Percentiles rank a stretch among this genome's conserved stretches.
phyloP scores from a whole-genome alignment of 495 filamentous ascomycete species.

The Penicillium herquei region DNA sequence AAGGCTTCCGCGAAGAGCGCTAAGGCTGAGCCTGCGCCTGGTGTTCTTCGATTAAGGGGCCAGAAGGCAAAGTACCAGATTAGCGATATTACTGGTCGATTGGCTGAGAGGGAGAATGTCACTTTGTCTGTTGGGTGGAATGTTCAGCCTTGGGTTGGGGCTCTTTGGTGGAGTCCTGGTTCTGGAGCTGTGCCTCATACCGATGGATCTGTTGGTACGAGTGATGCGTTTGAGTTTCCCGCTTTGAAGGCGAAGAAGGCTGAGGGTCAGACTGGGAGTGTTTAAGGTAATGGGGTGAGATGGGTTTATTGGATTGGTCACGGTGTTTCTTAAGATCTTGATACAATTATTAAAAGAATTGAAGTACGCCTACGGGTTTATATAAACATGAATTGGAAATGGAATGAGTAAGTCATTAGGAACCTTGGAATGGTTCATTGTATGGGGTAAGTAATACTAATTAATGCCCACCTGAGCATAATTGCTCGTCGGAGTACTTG shows the following conservation, averaged over 20 bases:
- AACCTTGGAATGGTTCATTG: too few relatives aligned
- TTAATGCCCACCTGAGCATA: too few relatives aligned
- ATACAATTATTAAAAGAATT: background rate
- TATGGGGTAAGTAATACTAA: too few relatives aligned
- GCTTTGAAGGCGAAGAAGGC: constrained; percentile 56
- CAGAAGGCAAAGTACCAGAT: constrained; percentile 92
- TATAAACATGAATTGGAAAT: too few relatives aligned
- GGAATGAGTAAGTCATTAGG: too few relatives aligned
- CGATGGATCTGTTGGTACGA: constrained; percentile 62
- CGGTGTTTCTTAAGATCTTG: background rate
- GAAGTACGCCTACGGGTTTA: too few relatives aligned
- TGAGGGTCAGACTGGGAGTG: constrained; percentile 12
- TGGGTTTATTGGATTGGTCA: background rate
- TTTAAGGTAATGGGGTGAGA: constrained; percentile 2
- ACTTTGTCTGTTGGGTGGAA: constrained; percentile 84
- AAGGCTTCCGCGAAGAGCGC: constrained; percentile 17
- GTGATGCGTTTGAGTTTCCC: constrained; percentile 71
- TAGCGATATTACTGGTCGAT: constrained; percentile 74
- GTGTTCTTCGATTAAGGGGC: constrained; percentile 70
- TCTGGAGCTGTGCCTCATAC: constrained; percentile 55
- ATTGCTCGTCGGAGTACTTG: too few relatives aligned
- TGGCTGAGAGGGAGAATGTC: constrained; percentile 70
- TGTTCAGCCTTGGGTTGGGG: constrained; percentile 95
- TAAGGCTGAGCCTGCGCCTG: constrained; percentile 35
- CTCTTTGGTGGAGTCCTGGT: constrained; percentile 69